Evolutionary conservation across 148 eudicot species (phyloP), one percentile per base, ranked within the genome.

Genomic region (Beta vulgaris): DNA sequence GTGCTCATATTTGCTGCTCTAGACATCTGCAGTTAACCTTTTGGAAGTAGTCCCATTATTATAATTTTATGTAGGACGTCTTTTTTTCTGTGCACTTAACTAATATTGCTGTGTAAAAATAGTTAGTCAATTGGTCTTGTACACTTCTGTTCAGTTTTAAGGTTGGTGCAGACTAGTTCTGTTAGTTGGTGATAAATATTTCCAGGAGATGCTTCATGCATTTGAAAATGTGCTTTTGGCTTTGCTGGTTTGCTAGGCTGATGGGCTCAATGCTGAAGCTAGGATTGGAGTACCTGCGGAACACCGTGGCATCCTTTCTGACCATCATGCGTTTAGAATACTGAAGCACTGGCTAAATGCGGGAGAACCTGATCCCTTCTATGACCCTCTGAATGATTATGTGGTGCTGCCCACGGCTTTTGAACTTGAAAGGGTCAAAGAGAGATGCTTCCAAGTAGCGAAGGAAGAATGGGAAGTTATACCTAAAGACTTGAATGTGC

Each of bases 261-360:
- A 95, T 84, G 99, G 98, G 76, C 89, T 95, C n/a, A 80, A 90
- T n/a, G 99, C 99, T 55, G 97, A 82, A 83, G 98, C 97, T 73
- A 82, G 99, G 79, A 84, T 95, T 62, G 99, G 99, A 55, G 85
- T 95, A 69, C 94, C 99, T 11, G 99, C 91, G 25, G 99, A 92
- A 80, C 99, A 95, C 82, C 85, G 98, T 15, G 97, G 98, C 46
- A 95, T 95, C 76, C 89, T 95, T 15, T 83, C 89, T 43, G 97
- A 91, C 42, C 93, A 78, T 67, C 98, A 91, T 70, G 89, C 89
- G 19, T 95, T 95, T 78, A 88, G 99, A 66, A 84, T 92, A n/a
- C 81, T 95, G 57, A 87, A 87, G 79, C 89, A 87, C 72, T 95
- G 99, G 99, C 87, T 95, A 53, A 86, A 81, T 31, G 99, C 94